Evolutionary conservation across 176 grass and related monocot species (phyloP).

Genomic region (Carex pumila): DNA sequence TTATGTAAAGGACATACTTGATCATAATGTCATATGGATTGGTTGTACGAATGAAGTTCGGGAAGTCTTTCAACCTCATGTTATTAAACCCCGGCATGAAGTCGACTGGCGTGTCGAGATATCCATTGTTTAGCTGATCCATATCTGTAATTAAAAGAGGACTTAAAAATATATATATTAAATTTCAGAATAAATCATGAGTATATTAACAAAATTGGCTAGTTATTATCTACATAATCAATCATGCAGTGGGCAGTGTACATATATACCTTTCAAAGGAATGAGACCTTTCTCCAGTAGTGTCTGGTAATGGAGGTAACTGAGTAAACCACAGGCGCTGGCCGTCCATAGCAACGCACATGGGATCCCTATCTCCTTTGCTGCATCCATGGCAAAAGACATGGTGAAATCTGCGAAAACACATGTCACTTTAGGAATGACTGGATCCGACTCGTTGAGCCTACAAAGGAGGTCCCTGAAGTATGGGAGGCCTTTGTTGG

Average conservation of each 20-base stretch:
- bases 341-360: constrained; percentile 42
- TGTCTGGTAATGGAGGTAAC: constrained; percentile 43
- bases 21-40: background rate
- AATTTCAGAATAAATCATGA: background rate
- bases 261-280: constrained; percentile 39
- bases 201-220: background rate
- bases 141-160: background rate
- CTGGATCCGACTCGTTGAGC: background rate
- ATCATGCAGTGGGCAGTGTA: background rate
- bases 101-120: background rate
- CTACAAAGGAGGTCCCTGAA: constrained; percentile 25
- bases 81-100: background rate
- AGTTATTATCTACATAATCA: background rate
- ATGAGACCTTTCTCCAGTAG: constrained; percentile 41
- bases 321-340: constrained; percentile 43
- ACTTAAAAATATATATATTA: background rate
- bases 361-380: constrained; percentile 47
- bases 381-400: constrained; percentile 38
- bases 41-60: background rate
- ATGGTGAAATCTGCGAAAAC: constrained; percentile 46
- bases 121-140: background rate
- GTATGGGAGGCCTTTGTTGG: constrained; percentile 1
- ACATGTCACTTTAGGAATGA: constrained; percentile 35
- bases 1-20: background rate
- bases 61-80: constrained; percentile 10